A percentile compares a stretch with the other conserved stretches of the same genome.
Conservation (phyloP, 306 rosid genomes). For the Quercus berberidifolia region DNA sequence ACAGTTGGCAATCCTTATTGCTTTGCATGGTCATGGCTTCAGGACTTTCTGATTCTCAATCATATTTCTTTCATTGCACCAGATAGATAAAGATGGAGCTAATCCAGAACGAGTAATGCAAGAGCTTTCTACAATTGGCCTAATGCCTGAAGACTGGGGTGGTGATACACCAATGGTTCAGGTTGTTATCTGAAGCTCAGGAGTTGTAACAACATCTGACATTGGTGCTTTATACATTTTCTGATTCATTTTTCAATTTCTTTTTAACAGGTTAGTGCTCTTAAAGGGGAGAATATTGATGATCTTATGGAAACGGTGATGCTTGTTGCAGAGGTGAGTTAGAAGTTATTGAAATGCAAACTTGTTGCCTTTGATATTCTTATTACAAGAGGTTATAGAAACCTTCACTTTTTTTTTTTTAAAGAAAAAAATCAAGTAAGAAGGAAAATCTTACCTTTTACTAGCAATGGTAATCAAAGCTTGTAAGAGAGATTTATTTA, state of each 20-base stretch:
- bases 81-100: constrained; percentile 98
- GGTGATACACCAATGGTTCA: constrained; percentile 94
- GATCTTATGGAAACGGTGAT: constrained; percentile 92
- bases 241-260: constrained; percentile 17
- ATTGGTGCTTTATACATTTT: constrained; percentile 16
- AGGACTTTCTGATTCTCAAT: constrained; percentile 12
- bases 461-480: background rate
- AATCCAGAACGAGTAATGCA: constrained; percentile 96
- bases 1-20: constrained; percentile 9
- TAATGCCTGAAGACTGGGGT: constrained; percentile 99
- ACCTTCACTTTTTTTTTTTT: background rate
- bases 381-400: background rate
- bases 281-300: constrained; percentile 74
- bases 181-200: constrained; percentile 46
- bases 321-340: constrained; percentile 94
- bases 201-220: constrained; percentile 12
- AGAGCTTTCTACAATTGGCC: constrained; percentile 89
- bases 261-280: constrained; percentile 82
- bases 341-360: constrained; percentile 8
- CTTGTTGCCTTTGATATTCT: constrained; percentile 5
- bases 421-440: no score
- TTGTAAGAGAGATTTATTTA: background rate
- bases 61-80: constrained; percentile 25
- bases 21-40: constrained; percentile 24
- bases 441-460: background rate